phyloP scores from a whole-genome alignment of 2,329 filamentous ascomycete species.

The Xylaria sp. region DNA sequence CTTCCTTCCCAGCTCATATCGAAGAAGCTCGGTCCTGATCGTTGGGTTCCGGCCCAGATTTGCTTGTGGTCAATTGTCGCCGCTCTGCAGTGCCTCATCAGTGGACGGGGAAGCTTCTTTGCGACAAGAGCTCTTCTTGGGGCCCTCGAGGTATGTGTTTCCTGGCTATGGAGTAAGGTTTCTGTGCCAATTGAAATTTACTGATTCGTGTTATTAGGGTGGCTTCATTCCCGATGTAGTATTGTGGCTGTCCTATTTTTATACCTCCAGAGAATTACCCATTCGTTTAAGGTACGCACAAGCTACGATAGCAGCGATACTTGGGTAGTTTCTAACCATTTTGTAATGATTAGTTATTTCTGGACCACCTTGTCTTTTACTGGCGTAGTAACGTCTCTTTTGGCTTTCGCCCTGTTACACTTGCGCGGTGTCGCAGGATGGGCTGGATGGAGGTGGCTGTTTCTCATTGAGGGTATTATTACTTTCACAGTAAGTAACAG shows the following conservation, averaged over 20 bases:
- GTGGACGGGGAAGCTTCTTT: slow-evolving; percentile 43
- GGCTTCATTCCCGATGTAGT: slow-evolving; percentile 51
- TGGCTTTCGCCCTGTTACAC: slow-evolving; percentile 53
- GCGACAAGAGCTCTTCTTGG: slow-evolving; percentile 44
- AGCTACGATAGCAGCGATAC: background rate
- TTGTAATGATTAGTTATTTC: slow-evolving; percentile 47
- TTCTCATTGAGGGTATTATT: slow-evolving; percentile 66
- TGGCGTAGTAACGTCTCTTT: slow-evolving; percentile 49
- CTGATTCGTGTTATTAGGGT: slow-evolving; percentile 39
- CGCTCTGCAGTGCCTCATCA: slow-evolving; percentile 44
- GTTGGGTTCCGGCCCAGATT: slow-evolving; percentile 50
- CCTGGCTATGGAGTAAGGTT: background rate
- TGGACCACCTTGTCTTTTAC: slow-evolving; percentile 52
- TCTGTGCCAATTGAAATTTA: background rate
- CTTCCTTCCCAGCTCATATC: slow-evolving; percentile 69
- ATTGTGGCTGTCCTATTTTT: slow-evolving; percentile 51
- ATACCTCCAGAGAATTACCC: slow-evolving; percentile 52
- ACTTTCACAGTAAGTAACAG: slow-evolving; percentile 53
- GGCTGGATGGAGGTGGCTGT: slow-evolving; percentile 59
- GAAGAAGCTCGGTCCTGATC: slow-evolving; percentile 58
- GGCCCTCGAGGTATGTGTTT: slow-evolving; percentile 43
- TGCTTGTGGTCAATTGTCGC: slow-evolving; percentile 49
- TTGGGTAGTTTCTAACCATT: background rate
- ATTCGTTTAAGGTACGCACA: slow-evolving; percentile 51
- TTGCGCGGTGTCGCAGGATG: slow-evolving; percentile 53